Percentiles rank a stretch among this genome's conserved stretches.
Conservation (phyloP, 164 flowering plant genomes). For the Echeveria elegans region DNA sequence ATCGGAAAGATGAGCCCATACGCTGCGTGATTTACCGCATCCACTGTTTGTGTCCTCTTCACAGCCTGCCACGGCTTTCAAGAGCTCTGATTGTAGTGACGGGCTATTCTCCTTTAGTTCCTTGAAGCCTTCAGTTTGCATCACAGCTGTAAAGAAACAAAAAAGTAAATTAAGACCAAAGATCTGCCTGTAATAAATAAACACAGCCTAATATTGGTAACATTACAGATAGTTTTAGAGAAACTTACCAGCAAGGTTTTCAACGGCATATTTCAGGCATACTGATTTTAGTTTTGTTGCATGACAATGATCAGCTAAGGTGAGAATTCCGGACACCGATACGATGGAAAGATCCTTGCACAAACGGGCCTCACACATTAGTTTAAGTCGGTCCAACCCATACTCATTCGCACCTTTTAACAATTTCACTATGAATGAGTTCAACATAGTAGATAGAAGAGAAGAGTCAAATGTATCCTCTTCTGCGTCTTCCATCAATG, state of each 20-base stretch:
- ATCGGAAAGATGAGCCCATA: conserved; percentile 81
- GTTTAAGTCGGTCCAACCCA: conserved; percentile 43
- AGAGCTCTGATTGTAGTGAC: conserved; percentile 60
- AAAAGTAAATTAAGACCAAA: neutral
- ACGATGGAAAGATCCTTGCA: conserved; percentile 51
- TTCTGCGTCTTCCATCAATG: conserved; percentile 28
- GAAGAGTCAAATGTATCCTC: conserved; percentile 14
- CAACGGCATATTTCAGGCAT: conserved; percentile 54
- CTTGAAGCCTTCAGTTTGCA: conserved; percentile 68
- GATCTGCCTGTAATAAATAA: neutral
- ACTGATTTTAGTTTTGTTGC: conserved; percentile 44
- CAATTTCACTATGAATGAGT: conserved; percentile 28
- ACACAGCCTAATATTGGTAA: neutral
- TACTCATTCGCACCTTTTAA: conserved; percentile 51
- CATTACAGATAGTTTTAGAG: neutral
- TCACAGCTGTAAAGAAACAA: conserved; percentile 53
- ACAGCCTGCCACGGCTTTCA: conserved; percentile 73
- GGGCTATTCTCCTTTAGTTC: conserved; percentile 58
- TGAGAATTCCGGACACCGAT: conserved; percentile 33
- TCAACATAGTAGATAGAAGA: conserved; percentile 14
- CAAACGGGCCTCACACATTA: conserved; percentile 48
- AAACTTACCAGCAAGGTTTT: conserved; percentile 47
- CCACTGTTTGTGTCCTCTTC: conserved; percentile 62
- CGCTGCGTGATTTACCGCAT: conserved; percentile 59
- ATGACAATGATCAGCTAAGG: conserved; percentile 42